phyloP scores from a whole-genome alignment of 768 basidiomycete species.

The Pulveroboletus sp. region DNA sequence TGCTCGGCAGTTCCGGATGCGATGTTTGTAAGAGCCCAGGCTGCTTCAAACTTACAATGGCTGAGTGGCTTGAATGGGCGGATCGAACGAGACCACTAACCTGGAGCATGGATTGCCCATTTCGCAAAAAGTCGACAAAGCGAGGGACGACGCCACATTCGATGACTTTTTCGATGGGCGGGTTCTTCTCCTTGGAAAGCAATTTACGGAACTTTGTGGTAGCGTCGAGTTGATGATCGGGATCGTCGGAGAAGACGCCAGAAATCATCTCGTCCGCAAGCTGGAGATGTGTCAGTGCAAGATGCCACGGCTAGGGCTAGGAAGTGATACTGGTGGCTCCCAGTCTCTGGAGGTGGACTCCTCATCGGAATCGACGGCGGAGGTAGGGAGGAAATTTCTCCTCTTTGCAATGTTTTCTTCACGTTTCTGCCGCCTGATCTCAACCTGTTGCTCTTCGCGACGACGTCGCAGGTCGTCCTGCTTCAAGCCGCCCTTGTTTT shows the following conservation, averaged over 20 bases:
- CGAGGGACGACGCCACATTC: slow-evolving; percentile 96
- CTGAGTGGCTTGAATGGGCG: slow-evolving; percentile 7
- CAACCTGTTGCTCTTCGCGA: slow-evolving; percentile 97
- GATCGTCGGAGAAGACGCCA: slow-evolving; percentile 88
- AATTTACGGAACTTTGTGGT: slow-evolving; percentile 99
- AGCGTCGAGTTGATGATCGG: slow-evolving; percentile 90
- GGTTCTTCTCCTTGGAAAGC: slow-evolving; percentile 98
- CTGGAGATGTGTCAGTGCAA: slow-evolving; percentile 33
- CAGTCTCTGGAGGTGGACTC: slow-evolving; percentile 65
- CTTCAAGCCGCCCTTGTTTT: slow-evolving; percentile 85
- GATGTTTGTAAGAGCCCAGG: slow-evolving; percentile 97
- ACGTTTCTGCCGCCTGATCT: slow-evolving; percentile 96
- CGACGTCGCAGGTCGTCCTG: slow-evolving; percentile 92
- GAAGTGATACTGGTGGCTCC: slow-evolving; percentile 63
- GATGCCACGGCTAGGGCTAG: slow-evolving; percentile 9
- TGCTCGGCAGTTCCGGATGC: slow-evolving; percentile 98
- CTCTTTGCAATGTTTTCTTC: slow-evolving; percentile 99
- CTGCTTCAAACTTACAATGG: slow-evolving; percentile 78
- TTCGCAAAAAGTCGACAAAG: slow-evolving; percentile 90
- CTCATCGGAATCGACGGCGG: slow-evolving; percentile 85
- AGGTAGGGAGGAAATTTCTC: slow-evolving; percentile 81
- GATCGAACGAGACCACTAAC: slow-evolving; percentile 34
- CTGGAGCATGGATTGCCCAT: slow-evolving; percentile 80
- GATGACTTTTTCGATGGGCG: slow-evolving; percentile 97
- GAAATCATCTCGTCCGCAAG: slow-evolving; percentile 89